phyloP scores from a whole-genome alignment of 306 rosid genomes.

The Vicia villosa region DNA sequence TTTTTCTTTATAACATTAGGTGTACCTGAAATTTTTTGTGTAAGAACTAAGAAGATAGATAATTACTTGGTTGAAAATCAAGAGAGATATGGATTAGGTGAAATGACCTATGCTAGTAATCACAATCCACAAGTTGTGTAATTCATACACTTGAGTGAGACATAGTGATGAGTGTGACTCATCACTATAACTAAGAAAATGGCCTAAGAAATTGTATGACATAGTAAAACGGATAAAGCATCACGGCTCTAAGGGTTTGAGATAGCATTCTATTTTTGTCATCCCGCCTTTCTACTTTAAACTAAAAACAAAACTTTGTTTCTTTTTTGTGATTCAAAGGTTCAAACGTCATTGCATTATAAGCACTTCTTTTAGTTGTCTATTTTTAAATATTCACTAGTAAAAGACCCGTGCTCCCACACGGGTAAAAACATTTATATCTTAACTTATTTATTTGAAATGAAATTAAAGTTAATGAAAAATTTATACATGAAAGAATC shows the following conservation, averaged over 20 bases:
- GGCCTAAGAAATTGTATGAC: constrained; percentile 17
- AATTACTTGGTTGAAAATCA: constrained; percentile 31
- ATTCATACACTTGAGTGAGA: constrained; percentile 13
- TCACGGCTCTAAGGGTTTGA: constrained; percentile 29
- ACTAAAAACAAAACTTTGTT: constrained; percentile 31
- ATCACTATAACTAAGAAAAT: constrained; percentile 25
- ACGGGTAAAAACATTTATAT: too few species aligned
- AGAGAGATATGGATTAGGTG: constrained; percentile 47
- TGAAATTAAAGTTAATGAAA: too few species aligned
- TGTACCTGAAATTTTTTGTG: neutral
- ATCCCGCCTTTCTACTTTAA: constrained; percentile 30
- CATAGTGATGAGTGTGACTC: constrained; percentile 19
- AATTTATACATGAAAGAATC: too few species aligned
- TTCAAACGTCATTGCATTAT: constrained; percentile 31
- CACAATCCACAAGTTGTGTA: constrained; percentile 6
- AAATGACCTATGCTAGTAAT: constrained; percentile 31
- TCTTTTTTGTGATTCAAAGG: constrained; percentile 31
- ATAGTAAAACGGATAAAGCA: constrained; percentile 16
- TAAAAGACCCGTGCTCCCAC: too few species aligned
- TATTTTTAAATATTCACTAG: constrained; percentile 8
- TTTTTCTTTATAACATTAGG: neutral
- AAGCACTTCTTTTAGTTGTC: neutral
- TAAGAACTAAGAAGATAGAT: neutral
- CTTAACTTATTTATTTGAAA: too few species aligned
- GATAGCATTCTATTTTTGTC: constrained; percentile 34